phyloP scores from a whole-genome alignment of 208 protist genomes.

The Entamoeba histolytica region DNA sequence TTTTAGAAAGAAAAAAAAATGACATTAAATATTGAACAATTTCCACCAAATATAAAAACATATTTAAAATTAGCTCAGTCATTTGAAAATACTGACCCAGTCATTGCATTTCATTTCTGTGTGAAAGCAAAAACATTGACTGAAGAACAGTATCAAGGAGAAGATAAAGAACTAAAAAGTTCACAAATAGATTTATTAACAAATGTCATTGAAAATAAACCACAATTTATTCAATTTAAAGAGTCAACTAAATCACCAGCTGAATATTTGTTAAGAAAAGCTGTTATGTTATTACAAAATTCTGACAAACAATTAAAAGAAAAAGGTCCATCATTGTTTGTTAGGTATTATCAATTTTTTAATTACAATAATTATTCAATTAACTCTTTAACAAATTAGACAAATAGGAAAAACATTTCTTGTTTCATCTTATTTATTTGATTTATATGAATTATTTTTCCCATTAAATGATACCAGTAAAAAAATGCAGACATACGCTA shows the following conservation, averaged over 20 bases:
- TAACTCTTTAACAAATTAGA: no score
- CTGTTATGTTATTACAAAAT: not conserved
- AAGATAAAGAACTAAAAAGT: not conserved
- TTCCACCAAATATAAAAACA: not conserved
- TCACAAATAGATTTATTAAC: not conserved
- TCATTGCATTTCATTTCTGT: not conserved
- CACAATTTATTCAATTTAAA: not conserved
- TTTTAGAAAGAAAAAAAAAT: not conserved
- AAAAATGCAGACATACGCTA: not conserved
- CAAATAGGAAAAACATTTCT: not conserved
- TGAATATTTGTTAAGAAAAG: not conserved
- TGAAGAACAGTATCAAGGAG: not conserved
- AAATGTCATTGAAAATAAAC: not conserved
- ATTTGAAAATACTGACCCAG: not conserved
- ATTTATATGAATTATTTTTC: not conserved
- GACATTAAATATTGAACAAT: not conserved
- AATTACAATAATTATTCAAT: no score
- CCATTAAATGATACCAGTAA: not conserved
- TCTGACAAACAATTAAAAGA: not conserved
- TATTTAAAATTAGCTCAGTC: not conserved
- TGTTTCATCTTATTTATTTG: not conserved
- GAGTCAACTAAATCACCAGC: not conserved
- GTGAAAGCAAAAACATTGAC: not conserved
- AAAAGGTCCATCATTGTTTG: not conserved
- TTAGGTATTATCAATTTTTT: not conserved